These are phyloP conservation scores for Zygoascus sp. DNA, from an alignment of 1,139 yeast genomes.

Conservation along the genomic window DNA sequence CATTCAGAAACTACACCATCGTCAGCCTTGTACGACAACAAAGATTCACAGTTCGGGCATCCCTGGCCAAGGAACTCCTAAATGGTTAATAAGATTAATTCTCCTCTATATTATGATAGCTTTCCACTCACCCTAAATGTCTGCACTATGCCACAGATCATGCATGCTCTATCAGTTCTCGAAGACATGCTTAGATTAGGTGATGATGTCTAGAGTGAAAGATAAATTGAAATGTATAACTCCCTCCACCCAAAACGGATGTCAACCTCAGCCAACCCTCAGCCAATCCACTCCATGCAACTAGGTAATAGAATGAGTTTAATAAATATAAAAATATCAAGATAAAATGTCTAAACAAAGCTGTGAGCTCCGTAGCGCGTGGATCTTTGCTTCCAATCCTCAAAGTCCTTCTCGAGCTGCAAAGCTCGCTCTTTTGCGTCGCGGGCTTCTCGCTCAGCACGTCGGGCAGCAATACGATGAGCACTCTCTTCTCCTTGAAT, in stretches of 20 bases:
- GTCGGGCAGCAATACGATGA: conserved; percentile 40
- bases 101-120: not conserved
- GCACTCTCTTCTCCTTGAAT: conserved; percentile 44
- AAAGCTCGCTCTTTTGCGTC: conserved; percentile 53
- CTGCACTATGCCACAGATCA: conserved; percentile 93
- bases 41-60: conserved; percentile 96
- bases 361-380: conserved; percentile 22
- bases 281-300: no score
- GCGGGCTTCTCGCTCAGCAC: conserved; percentile 46
- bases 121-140: conserved; percentile 48
- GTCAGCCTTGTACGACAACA: conserved; percentile 74
- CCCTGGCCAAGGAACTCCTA: conserved; percentile 71
- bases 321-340: not conserved
- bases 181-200: conserved; percentile 46
- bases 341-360: conserved; percentile 6
- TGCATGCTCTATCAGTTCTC: conserved; percentile 87
- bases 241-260: no score
- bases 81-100: not conserved
- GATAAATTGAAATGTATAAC: not conserved
- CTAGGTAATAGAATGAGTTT: not conserved
- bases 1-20: conserved; percentile 83
- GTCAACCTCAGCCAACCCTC: no score
- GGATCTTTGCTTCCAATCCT: conserved; percentile 54
- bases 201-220: not conserved
- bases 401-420: conserved; percentile 59